Percentiles rank a stretch among this genome's conserved stretches.
Evolutionary conservation across 1,139 yeast genomes (phyloP).

Genomic region (Debaryomycetaceae sp.): DNA sequence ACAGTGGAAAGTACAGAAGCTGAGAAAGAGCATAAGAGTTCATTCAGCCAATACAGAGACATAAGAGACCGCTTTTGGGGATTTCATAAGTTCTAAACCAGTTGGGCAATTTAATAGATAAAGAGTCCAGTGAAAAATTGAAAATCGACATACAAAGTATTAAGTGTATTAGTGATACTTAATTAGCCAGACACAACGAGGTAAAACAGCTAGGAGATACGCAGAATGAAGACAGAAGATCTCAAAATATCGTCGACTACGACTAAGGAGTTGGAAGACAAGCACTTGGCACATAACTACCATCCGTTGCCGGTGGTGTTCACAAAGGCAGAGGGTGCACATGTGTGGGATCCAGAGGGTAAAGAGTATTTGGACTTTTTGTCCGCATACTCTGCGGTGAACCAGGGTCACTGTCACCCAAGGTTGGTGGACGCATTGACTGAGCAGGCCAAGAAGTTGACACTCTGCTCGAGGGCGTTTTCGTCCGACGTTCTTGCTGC

Average conservation of each 20-base stretch:
- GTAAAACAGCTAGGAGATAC: no score
- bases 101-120: no score
- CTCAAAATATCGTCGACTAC: slow-evolving; percentile 57
- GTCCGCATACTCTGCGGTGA: slow-evolving; percentile 94
- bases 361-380: slow-evolving; percentile 81
- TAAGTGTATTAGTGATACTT: no score
- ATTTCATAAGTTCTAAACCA: no score
- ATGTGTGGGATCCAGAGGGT: slow-evolving; percentile 98
- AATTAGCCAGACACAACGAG: no score
- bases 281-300: slow-evolving; percentile 94
- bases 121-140: no score
- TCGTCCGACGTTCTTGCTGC: slow-evolving; percentile 85
- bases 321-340: slow-evolving; percentile 82
- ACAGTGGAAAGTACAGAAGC: background rate
- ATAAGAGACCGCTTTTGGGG: no score
- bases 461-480: slow-evolving; percentile 90
- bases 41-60: no score
- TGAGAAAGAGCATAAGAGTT: background rate
- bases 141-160: no score
- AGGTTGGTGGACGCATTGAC: slow-evolving; percentile 79
- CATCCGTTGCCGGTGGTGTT: slow-evolving; percentile 96
- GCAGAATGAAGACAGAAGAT: slow-evolving; percentile 11
- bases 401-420: slow-evolving; percentile 98
- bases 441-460: slow-evolving; percentile 82
- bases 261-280: slow-evolving; percentile 66